Base-by-base conservation (phyloP, 495 filamentous ascomycete genomes). In the Hyaloscypha finlandica region DNA sequence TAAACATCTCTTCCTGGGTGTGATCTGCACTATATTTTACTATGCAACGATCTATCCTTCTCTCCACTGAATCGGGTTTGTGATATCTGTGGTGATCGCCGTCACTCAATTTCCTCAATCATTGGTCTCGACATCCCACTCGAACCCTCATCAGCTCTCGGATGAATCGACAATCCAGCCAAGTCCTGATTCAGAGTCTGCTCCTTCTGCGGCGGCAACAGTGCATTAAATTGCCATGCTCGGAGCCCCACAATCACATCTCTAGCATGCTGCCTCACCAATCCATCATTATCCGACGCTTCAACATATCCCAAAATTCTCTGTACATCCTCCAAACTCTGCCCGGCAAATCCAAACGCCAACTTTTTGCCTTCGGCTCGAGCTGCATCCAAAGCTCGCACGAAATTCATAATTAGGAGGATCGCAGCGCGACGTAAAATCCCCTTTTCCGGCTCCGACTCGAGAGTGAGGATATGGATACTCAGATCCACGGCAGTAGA, bases 371-470 rank as follows among this genome's bases (percentile, higher is more conserved):
- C 84, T 22, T 72, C 74, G 68, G 87, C 80, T 4, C 82, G 80
- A 4, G 83, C 85, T 8, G 78, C 75, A 60, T 91, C 89, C 48
- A 94, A 74, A 2, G 88, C 85, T 68, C 81, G 85, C 29, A 95
- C 74, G 51, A 93, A 83, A 58, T 85, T 85, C 42, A 92, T 77
- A 22, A 95, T 76, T 12, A 92, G 77, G 20, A 94, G 71, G 0
- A 88, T 86, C 3, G 92, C 92, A 30, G 92, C 86, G 8, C 93
- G 83, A 29, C 93, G 79, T 31, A 96, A 74, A 37, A 95, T 94
- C 0, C 87, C 90, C 48, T 83, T 86, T 71, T 90, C 91, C 0
- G 77, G 65, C 8, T 80, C 81, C 0, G 77, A 76, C 71, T 96
- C 93, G 0, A 93, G 74, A 2, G 85, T 84, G 6, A 96, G 76